Evolutionary conservation across 306 rosid species (phyloP).

Genomic region (Cucumis sativus): DNA sequence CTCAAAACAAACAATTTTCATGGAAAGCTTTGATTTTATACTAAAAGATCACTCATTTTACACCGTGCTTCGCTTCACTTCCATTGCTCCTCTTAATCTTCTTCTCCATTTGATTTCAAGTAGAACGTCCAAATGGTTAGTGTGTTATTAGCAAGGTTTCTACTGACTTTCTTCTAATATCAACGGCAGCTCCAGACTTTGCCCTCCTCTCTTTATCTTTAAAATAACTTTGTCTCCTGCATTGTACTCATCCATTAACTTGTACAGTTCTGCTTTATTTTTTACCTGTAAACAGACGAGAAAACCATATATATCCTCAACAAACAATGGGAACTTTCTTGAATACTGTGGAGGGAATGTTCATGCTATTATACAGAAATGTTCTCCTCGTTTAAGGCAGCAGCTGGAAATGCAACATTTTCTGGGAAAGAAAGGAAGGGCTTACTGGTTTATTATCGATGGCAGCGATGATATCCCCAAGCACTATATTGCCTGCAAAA

Average conservation of each 20-base stretch:
- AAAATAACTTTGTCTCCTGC: constrained; percentile 58
- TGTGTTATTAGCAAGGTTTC: not conserved
- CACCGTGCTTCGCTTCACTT: not conserved
- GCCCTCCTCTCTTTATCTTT: constrained; percentile 53
- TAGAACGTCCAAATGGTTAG: not conserved
- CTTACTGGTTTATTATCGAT: constrained; percentile 78
- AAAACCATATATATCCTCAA: not conserved
- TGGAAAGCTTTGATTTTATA: not conserved
- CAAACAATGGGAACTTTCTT: not conserved
- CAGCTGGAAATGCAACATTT: constrained; percentile 1
- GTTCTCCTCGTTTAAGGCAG: not conserved
- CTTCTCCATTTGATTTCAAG: not conserved
- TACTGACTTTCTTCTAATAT: constrained; percentile 41
- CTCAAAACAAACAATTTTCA: not conserved
- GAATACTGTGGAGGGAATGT: not conserved
- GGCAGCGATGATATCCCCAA: constrained; percentile 76
- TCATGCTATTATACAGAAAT: not conserved
- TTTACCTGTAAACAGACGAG: constrained; percentile 41
- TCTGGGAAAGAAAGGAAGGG: constrained; percentile 8
- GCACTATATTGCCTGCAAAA: constrained; percentile 74
- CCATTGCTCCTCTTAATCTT: not conserved
- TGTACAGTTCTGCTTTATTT: constrained; percentile 70
- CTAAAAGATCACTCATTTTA: not conserved
- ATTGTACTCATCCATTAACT: constrained; percentile 57
- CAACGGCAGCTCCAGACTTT: constrained; percentile 52